phyloP scores from a whole-genome alignment of 305 asterid genomes.

The Fraxinus xanthoxyloides region DNA sequence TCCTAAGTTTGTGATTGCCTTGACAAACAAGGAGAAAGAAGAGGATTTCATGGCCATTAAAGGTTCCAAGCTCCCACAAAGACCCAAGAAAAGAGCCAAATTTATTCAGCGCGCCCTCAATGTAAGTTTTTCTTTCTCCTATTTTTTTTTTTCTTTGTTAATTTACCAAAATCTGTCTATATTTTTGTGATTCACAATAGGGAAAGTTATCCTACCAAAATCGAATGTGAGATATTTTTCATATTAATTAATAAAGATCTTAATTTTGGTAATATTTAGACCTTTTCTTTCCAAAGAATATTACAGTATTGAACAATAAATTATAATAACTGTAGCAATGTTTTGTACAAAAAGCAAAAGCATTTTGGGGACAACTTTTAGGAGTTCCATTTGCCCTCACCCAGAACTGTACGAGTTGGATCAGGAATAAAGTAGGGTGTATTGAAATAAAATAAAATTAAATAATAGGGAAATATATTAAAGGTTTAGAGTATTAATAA shows the following conservation, averaged over 20 bases:
- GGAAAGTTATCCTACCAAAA: neutral
- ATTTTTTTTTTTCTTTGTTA: neutral
- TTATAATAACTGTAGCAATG: neutral
- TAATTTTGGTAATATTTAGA: neutral
- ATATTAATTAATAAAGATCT: neutral
- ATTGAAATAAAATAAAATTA: neutral
- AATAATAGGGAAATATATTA: neutral
- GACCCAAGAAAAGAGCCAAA: slow-evolving; percentile 93
- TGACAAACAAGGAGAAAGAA: slow-evolving; percentile 93
- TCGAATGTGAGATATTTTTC: neutral
- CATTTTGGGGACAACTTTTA: neutral
- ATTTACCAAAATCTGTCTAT: neutral
- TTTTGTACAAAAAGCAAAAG: neutral
- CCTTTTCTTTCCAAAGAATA: neutral
- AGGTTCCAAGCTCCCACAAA: slow-evolving; percentile 93
- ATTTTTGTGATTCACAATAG: neutral
- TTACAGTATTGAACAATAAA: neutral
- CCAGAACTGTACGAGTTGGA: neutral
- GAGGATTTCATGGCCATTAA: slow-evolving; percentile 88
- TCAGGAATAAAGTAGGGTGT: neutral
- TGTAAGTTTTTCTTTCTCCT: slow-evolving; percentile 42
- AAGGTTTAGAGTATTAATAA: neutral
- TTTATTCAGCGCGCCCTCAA: slow-evolving; percentile 82
- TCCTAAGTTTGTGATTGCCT: slow-evolving; percentile 74
- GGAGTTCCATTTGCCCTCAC: neutral